Base-by-base conservation (phyloP, 2,329 filamentous ascomycete species). In the Venturia asperata region DNA sequence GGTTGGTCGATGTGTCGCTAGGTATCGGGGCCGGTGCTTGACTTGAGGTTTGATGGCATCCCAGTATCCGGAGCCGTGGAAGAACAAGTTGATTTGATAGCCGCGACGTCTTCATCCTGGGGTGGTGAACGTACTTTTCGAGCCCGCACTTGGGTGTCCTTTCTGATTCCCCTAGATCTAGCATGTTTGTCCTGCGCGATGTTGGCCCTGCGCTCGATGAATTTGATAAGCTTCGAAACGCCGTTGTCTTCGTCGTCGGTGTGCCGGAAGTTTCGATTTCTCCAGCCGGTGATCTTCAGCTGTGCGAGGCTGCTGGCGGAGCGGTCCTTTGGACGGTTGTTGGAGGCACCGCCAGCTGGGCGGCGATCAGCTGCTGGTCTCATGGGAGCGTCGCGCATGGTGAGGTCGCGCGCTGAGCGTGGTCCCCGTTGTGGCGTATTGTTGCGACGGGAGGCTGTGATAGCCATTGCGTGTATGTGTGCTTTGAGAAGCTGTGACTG, bases 281-380 rank as follows among this genome's bases (percentile, higher is more conserved):
- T 64, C 64, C 64, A 66, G 17, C 61, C 61, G 24, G 62, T 66
- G 24, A 66, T 67, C 70, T 21, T 60, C 66, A 21, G 67, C 63
- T 42, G 67, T 60, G 55, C 52, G 41, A 62, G 60, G 5, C 47
- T 64, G 15, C 39, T 11, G 39, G 39, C 39, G 39, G 39, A 11
- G 39, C 39, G 39, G 39, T 41, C 39, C 15, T 15, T 41, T 41
- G 39, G 15, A 15, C 39, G 39, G 43, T 13, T 30, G 19, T 27
- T 43, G 19, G 58, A 21, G 17, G 62, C 11, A 21, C 34, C 30
- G 39, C 39, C 39, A 41, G 45, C 45, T 49, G 45, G 45, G n/a
- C 45, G 47, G 17, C 47, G 47, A 6, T 27, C 21, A 11, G 43
- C 41, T 24, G 47, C 21, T 47, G 63, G 45, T 9, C 41, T 21